Evolutionary conservation across 805 yeast genomes (phyloP), one percentile per base, ranked within the genome.

Genomic region (Nakazawaea holstii): DNA sequence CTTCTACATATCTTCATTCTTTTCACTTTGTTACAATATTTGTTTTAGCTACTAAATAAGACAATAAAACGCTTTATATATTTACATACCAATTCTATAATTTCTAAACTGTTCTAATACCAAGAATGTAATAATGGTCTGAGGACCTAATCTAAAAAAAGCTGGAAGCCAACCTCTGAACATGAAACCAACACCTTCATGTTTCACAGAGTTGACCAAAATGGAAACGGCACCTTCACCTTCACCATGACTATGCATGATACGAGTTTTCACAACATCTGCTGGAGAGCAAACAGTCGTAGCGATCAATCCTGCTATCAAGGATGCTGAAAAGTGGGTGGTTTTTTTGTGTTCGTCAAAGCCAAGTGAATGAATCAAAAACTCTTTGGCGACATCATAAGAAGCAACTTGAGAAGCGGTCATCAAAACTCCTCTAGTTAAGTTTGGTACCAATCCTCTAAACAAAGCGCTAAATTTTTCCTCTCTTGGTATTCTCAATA

Each of bases 201-300:
- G 67, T 52, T 72, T 74, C 15, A 88, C 72, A 0, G 92, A 87
- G 6, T 64, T 61, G 1, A 55, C 53, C 50, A 87, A 62, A 39
- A 85, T 79, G 2, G 61, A 51, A 2, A 77, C 40, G 2, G 88
- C 82, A 51, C 77, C 66, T 45, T 69, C 69, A 50, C 72, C 69
- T 0, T 68, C 41, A 1, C 69, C 72, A 47, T 75, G 70, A 35
- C 76, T 77, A 65, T 86, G 84, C 96, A 88, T 88, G 49, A 88
- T 85, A 59, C 95, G 72, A 2, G 96, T 89, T 64, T 89, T 89
- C 42, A 88, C 82, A 3, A 88, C 96, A 64, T 88, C 96, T 8
- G 91, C 96, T 1, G 96, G 96, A 1, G 95, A 87, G 62, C 96
- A 89, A 15, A 88, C 85, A 0, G 96, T 89, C 0, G 96, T 88